Base-by-base conservation (phyloP, 2,329 filamentous ascomycete genomes). In the Cordyceps farinosa region DNA sequence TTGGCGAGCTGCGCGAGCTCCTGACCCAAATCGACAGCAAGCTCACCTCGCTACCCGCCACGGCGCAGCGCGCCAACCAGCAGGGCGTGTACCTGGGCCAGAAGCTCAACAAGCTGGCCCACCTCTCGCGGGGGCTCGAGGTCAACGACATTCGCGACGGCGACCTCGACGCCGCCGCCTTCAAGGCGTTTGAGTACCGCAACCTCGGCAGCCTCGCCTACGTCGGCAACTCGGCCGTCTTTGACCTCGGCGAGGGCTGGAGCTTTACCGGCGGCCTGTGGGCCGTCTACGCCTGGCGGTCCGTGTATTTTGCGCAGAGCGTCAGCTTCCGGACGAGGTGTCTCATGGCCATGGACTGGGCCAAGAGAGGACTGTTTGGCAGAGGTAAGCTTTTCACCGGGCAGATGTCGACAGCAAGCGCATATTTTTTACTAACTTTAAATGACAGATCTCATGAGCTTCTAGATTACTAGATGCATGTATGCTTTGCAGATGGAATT, bases 331-430 rank as follows among this genome's bases (percentile, higher is more conserved):
- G 95, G 69, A 99, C 95, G 32, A 86, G 94, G 66, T 85, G 92
- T 67, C 77, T 99, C 71, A 82, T 99, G 76, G 92, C 92, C 22
- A 97, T 99, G 95, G 95, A 99, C 75, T 99, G 95, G 95, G 88
- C 87, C n/a, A 99, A 98, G 85, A 84, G 96, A 74, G 91, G 92
- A 13, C 77, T 99, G 29, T 99, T 99, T 79, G 95, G 95, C 69
- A 85, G 95, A 88, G 95, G 94, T 97, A 78, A 80, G 88, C 80
- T 38, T 11, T 80, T 63, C 52, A 7, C 2, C 2, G 3, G 5
- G 8, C 10, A 3, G 15, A 51, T 38, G 29, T 10, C 7, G 8
- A n/a, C 10, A 13, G 48, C 13, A 15, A 32, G 30, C n/a, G 38
- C 40, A 29, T n/a, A 17, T n/a, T 38, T n/a, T 38, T 29, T 15